Evolutionary conservation across 2,329 filamentous ascomycete species (phyloP), one percentile per base, ranked within the genome.

Genomic region (Epichloe baconii): DNA sequence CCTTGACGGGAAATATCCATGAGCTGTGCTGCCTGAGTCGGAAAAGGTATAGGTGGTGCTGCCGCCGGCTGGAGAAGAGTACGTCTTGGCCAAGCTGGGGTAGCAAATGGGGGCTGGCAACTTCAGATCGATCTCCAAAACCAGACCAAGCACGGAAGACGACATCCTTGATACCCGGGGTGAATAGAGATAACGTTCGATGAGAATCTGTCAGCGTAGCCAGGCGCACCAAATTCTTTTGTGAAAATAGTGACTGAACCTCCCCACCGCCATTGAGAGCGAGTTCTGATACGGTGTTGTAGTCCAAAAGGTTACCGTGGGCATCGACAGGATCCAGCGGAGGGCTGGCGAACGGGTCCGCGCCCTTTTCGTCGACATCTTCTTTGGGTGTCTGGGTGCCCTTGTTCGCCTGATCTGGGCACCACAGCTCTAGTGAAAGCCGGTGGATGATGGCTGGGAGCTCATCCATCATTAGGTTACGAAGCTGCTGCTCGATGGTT

Each of bases 401-500:
- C 57, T 69, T 68, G 50, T 65, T 67, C 36, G 61, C 65, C 64
- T 93, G 88, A 58, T 97, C 91, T 0, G 90, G 88, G 50, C 88
- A 93, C 83, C 89, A 95, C 47, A 96, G 69, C 57, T 87, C 82
- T 52, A 97, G 72, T 0, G 91, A 97, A 19, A 98, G 71, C 48
- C 89, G 81, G 68, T 98, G 93, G 55, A 98, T 95, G 53, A 97
- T 97, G 47, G 91, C 90, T 0, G 93, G 93, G 23, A 98, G 71
- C 66, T 98, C 93, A 57, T 98, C 91, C 89, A 97, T 97, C 75
- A 98, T 95, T 57, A 98, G 66, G 50, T 90, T 88, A 34, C 93
- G 83, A 54, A 98, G 71, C 67, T 97, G 93, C 48, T 81, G 86
- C 69, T 98, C 93, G 60, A 98, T 98, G 54, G 91, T 95, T 65